Evolutionary conservation across 768 basidiomycete genomes (phyloP).

Genomic region (Terana coerulea): DNA sequence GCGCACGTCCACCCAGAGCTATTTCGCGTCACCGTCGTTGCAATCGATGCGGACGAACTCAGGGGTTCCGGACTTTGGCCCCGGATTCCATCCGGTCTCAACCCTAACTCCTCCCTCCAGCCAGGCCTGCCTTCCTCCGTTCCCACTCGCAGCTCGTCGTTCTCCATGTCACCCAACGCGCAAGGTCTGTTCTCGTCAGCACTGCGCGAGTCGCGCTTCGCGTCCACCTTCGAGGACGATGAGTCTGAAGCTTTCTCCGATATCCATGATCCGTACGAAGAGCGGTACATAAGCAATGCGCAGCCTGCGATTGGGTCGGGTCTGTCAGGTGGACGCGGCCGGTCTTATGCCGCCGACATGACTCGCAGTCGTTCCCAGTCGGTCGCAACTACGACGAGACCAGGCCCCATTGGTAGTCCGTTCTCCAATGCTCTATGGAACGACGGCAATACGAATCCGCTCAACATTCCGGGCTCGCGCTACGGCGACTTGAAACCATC

Average conservation of each 20-base stretch:
- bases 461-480: conserved; percentile 46
- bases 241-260: conserved; percentile 65
- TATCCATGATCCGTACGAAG: conserved; percentile 42
- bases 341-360: conserved; percentile 58
- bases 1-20: conserved; percentile 42
- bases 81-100: conserved; percentile 41
- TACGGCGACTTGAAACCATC: conserved; percentile 66
- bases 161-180: conserved; percentile 44
- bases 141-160: conserved; percentile 66
- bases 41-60: conserved; percentile 49
- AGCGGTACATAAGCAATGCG: conserved; percentile 36
- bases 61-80: conserved; percentile 30
- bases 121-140: conserved; percentile 44
- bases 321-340: conserved; percentile 41
- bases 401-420: conserved; percentile 50
- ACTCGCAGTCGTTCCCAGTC: conserved; percentile 77
- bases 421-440: conserved; percentile 52
- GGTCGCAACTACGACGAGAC: conserved; percentile 54
- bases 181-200: conserved; percentile 55
- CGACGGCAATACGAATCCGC: conserved; percentile 48
- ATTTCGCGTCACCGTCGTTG: conserved; percentile 48
- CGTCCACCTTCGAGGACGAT: conserved; percentile 80
- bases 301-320: conserved; percentile 34
- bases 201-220: conserved; percentile 66
- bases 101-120: conserved; percentile 34